Percentiles rank a stretch among this genome's conserved stretches.
Conservation (phyloP, 805 yeast genomes). For the Lipomyces kockii region DNA sequence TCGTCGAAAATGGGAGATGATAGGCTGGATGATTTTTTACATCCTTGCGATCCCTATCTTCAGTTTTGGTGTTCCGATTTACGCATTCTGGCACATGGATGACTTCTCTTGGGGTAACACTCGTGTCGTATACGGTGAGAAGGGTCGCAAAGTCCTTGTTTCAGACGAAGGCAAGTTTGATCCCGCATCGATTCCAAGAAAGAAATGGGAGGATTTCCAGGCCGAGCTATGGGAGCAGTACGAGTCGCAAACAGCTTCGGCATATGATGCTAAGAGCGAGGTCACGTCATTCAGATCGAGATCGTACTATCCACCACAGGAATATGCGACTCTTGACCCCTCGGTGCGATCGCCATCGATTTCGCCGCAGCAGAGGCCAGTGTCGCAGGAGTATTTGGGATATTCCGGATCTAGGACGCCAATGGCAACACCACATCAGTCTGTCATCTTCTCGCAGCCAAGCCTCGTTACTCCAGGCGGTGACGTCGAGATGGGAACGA, state of each 20-base stretch:
- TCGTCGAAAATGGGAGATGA: slow-evolving; percentile 52
- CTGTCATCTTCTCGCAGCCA: slow-evolving; percentile 18
- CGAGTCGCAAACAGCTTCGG: slow-evolving; percentile 23
- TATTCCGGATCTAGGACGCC: neutral
- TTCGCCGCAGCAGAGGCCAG: neutral
- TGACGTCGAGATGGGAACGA: slow-evolving; percentile 39
- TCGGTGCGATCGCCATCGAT: slow-evolving; percentile 13
- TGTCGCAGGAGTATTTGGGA: neutral
- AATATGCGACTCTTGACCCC: slow-evolving; percentile 7
- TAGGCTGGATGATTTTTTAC: slow-evolving; percentile 62
- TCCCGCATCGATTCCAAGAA: slow-evolving; percentile 58
- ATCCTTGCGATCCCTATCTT: slow-evolving; percentile 62
- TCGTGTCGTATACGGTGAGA: slow-evolving; percentile 59
- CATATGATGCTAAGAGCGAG: slow-evolving; percentile 23
- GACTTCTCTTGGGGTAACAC: slow-evolving; percentile 73
- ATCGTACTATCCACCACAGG: slow-evolving; percentile 22
- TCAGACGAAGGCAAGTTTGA: slow-evolving; percentile 59
- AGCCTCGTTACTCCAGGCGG: slow-evolving; percentile 18
- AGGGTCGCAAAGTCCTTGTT: slow-evolving; percentile 55
- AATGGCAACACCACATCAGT: neutral
- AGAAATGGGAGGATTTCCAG: slow-evolving; percentile 64
- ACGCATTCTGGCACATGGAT: slow-evolving; percentile 68
- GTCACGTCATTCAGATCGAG: slow-evolving; percentile 16
- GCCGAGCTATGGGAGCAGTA: slow-evolving; percentile 51
- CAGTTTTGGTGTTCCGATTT: slow-evolving; percentile 61